Conservation (phyloP, 768 basidiomycete species). For the Tulasnella sp. region DNA sequence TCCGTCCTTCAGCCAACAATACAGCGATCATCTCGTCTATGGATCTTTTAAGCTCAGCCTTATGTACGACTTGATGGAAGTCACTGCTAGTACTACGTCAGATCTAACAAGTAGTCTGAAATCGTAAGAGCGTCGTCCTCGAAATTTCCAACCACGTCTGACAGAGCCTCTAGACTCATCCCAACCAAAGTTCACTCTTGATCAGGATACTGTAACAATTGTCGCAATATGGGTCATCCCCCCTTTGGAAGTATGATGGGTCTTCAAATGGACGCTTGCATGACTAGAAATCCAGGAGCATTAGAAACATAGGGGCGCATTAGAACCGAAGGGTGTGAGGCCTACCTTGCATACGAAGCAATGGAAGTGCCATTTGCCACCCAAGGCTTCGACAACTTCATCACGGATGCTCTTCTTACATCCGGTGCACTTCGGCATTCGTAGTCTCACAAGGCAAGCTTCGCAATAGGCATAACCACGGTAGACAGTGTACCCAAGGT, state of each 20-base stretch:
- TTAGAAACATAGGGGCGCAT: background rate
- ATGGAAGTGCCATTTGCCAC: conserved; percentile 88
- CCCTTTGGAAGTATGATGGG: conserved; percentile 82
- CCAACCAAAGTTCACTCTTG: conserved; percentile 54
- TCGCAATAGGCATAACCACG: conserved; percentile 94
- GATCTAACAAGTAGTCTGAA: too few species aligned
- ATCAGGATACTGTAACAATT: conserved; percentile 81
- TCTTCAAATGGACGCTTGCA: conserved; percentile 82
- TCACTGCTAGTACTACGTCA: too few species aligned
- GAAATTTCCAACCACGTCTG: too few species aligned
- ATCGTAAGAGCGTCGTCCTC: too few species aligned
- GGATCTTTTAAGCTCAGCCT: too few species aligned
- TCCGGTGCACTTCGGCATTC: conserved; percentile 80
- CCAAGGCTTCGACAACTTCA: conserved; percentile 83
- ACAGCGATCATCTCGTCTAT: too few species aligned
- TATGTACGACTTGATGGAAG: too few species aligned
- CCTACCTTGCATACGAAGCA: conserved; percentile 89
- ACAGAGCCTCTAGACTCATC: background rate
- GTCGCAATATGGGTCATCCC: conserved; percentile 80
- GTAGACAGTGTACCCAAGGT: conserved; percentile 86
- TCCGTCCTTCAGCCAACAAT: too few species aligned
- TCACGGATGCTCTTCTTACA: conserved; percentile 84
- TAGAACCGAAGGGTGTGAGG: conserved; percentile 31
- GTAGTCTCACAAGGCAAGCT: conserved; percentile 80
- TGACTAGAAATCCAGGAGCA: conserved; percentile 44